Evolutionary conservation across 805 yeast species (phyloP).

Genomic region (Candida ascalaphidarum): DNA sequence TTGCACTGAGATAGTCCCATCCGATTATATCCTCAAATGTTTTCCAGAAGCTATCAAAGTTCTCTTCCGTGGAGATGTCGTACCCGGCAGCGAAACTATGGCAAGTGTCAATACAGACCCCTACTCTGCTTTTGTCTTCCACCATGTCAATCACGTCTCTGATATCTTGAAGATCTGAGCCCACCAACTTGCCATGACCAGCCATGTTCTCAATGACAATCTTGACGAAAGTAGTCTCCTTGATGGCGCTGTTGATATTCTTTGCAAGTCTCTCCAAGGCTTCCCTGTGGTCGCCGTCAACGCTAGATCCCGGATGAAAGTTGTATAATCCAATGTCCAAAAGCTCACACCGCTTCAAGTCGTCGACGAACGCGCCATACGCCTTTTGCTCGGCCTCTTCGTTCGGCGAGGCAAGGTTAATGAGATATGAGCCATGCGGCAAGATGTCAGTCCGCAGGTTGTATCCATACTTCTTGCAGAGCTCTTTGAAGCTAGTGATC

Average conservation of each 20-base stretch:
- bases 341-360: conserved; percentile 77
- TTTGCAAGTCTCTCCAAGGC: conserved; percentile 67
- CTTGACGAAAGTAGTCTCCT: conserved; percentile 68
- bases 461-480: conserved; percentile 57
- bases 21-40: conserved; percentile 73
- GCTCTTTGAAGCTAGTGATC: conserved; percentile 51
- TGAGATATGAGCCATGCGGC: conserved; percentile 93
- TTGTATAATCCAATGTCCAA: conserved; percentile 81
- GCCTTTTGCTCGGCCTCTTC: conserved; percentile 69
- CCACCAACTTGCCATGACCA: conserved; percentile 88
- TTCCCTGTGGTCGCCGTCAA: conserved; percentile 55
- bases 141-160: conserved; percentile 65
- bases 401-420: conserved; percentile 90
- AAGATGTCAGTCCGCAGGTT: conserved; percentile 71
- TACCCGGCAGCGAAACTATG: conserved; percentile 96
- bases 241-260: conserved; percentile 71
- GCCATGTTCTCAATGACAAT: conserved; percentile 97
- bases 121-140: conserved; percentile 79
- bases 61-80: conserved; percentile 58
- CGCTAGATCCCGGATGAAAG: conserved; percentile 87
- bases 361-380: conserved; percentile 73
- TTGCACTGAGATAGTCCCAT: conserved; percentile 60
- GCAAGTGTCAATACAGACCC: conserved; percentile 94
- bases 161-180: conserved; percentile 72
- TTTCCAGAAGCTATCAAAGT: conserved; percentile 62